Conservation (phyloP, 1,284 basidiomycete genomes). For the Ceratobasidium theobromae region DNA sequence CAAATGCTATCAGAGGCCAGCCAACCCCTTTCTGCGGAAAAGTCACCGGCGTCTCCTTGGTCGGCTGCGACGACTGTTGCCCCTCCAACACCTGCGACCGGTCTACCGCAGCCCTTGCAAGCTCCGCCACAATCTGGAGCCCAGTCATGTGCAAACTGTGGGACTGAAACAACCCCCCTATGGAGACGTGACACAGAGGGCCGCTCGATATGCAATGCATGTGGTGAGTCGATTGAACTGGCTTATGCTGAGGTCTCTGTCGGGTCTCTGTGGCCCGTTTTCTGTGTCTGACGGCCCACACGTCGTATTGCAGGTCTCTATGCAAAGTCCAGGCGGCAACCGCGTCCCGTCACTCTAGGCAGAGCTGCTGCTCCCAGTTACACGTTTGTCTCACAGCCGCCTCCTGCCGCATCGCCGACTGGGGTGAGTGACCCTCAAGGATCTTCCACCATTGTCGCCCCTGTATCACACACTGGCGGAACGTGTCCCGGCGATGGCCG, state of each 20-base stretch:
- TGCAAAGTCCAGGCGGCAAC: slow-evolving; percentile 65
- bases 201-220: slow-evolving; percentile 81
- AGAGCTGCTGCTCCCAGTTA: slow-evolving; percentile 44
- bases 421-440: slow-evolving; percentile 32
- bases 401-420: slow-evolving; percentile 25
- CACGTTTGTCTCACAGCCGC: slow-evolving; percentile 44
- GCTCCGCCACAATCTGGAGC: background rate
- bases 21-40: slow-evolving; percentile 2
- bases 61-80: slow-evolving; percentile 17
- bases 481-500: slow-evolving; percentile 94
- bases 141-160: slow-evolving; percentile 47
- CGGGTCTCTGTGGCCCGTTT: slow-evolving; percentile 39
- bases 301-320: slow-evolving; percentile 55
- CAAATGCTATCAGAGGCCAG: slow-evolving; percentile 23
- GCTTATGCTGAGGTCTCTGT: slow-evolving; percentile 34
- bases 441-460: slow-evolving; percentile 7
- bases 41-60: slow-evolving; percentile 28
- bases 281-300: slow-evolving; percentile 31
- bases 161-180: slow-evolving; percentile 71
- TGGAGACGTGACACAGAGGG: slow-evolving; percentile 81
- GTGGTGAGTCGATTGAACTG: slow-evolving; percentile 60
- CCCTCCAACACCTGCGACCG: slow-evolving; percentile 11
- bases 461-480: slow-evolving; percentile 50
- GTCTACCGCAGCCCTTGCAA: background rate
- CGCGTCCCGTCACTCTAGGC: slow-evolving; percentile 54